Evolutionary conservation across 805 yeast genomes (phyloP).

Genomic region (Kluyveromyces wickerhamii): DNA sequence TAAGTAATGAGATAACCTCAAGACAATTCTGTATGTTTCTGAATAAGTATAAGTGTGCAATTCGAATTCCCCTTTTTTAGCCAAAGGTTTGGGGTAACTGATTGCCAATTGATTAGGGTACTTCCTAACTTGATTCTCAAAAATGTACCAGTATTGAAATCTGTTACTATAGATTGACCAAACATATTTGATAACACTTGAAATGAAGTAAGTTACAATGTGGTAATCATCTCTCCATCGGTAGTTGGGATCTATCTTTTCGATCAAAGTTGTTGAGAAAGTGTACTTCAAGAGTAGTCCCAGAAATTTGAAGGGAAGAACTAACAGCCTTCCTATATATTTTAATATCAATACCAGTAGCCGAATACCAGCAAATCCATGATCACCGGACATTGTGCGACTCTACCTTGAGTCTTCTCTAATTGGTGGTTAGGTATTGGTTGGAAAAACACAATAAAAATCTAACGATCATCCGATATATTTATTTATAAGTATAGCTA

Average conservation of each 20-base stretch:
- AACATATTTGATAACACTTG: constrained; percentile 35
- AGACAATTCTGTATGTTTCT: constrained; percentile 58
- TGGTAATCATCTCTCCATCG: constrained; percentile 45
- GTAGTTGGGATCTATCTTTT: constrained; percentile 24
- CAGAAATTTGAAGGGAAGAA: constrained; percentile 15
- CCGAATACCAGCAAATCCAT: background rate
- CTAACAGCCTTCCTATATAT: constrained; percentile 12
- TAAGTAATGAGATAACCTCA: constrained; percentile 59
- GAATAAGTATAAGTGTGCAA: constrained; percentile 60
- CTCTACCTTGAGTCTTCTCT: no score
- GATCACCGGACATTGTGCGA: background rate
- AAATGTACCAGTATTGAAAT: constrained; percentile 60
- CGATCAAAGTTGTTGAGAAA: constrained; percentile 10
- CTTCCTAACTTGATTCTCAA: constrained; percentile 47
- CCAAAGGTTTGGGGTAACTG: constrained; percentile 41
- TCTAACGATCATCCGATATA: no score
- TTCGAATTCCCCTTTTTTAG: constrained; percentile 47
- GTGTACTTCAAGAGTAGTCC: constrained; percentile 10
- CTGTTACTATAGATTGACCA: constrained; percentile 20
- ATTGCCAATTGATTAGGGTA: constrained; percentile 50
- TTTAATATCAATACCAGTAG: background rate
- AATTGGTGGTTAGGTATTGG: no score
- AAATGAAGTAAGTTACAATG: constrained; percentile 38
- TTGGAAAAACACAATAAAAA: no score
- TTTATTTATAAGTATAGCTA: no score